Evolutionary conservation across 75 land plant genomes (phyloP), one percentile per base, ranked within the genome.

Genomic region (Cryptomeria japonica): DNA sequence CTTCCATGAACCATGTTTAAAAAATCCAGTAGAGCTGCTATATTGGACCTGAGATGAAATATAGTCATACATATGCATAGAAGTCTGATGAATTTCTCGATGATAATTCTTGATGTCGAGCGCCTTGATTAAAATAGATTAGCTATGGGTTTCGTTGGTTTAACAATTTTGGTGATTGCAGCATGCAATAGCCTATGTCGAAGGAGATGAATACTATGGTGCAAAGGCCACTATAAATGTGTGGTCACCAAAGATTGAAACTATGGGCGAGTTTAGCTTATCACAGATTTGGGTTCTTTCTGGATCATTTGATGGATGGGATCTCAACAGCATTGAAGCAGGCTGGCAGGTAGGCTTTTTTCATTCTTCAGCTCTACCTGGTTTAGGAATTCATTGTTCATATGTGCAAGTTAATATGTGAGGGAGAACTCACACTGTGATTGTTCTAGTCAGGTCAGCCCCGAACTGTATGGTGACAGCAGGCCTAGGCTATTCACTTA

Each of bases 311-410:
- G 93, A 93, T 84, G 96, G 95, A 85, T 87, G 92, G 11, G 99
- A 98, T 91, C 95, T 98, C 87, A 98, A 98, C 87, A 98, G 96
- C 97, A 96, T 97, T 44, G 99, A 97, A 92, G 99, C 97, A 58
- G 99, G 99, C 32, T 98, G 99, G 99, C 99, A 98, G 94, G 99
- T 98, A 91, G 25, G 55, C 64, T 28, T 72, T 49, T 51, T 32
- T 86, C 70, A 55, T 58, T 80, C 28, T 13, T 89, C 83, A 68
- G 13, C 36, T 37, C 38, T 41, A n/a, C 9, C 25, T 18, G 70
- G 1, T 36, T 47, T 39, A 41, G 10, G 18, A 36, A 36, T 42
- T 18, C 41, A 77, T 86, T 39, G 38, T 4, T 53, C 39, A 36
- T 61, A 55, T 38, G 42, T 31, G 22, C 53, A 84, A 25, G 28